Evolutionary conservation across 1,284 basidiomycete species (phyloP).

Genomic region (Microbotryum saponariae): DNA sequence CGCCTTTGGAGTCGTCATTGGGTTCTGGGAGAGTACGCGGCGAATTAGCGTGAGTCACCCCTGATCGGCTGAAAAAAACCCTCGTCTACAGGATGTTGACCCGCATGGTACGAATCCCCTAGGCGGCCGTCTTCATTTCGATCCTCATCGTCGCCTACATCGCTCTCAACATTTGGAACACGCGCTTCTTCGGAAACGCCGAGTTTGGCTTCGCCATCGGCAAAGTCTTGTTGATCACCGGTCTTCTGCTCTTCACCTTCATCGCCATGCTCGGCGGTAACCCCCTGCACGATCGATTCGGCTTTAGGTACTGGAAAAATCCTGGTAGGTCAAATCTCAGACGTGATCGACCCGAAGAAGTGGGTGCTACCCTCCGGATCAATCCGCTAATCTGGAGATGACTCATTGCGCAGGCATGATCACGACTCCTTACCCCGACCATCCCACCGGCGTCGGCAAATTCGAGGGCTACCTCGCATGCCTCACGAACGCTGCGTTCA

Average conservation of each 20-base stretch:
- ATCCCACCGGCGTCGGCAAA: conserved; percentile 22
- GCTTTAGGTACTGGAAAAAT: conserved; percentile 35
- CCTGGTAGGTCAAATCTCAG: conserved; percentile 42
- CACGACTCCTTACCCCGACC: conserved; percentile 13
- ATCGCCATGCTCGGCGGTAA: conserved; percentile 38
- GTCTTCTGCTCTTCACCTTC: conserved; percentile 38
- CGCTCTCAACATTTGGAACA: conserved; percentile 11
- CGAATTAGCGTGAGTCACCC: not conserved
- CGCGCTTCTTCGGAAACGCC: conserved; percentile 4
- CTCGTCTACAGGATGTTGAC: not conserved
- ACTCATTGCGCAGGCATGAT: conserved; percentile 1
- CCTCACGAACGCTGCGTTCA: conserved; percentile 36
- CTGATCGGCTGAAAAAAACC: not conserved
- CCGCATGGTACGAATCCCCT: not conserved
- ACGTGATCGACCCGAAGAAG: no score
- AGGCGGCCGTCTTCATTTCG: not conserved
- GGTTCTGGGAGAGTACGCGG: not conserved
- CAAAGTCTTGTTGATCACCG: conserved; percentile 37
- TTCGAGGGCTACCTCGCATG: conserved; percentile 37
- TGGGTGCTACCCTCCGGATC: not conserved
- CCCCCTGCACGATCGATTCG: conserved; percentile 28
- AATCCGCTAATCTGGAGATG: no score
- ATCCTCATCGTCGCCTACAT: conserved; percentile 5
- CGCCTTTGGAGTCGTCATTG: not conserved
- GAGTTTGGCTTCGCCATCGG: conserved; percentile 7